Evolutionary conservation across 768 basidiomycete genomes (phyloP).

Genomic region (Macrolepiota albuminosa): DNA sequence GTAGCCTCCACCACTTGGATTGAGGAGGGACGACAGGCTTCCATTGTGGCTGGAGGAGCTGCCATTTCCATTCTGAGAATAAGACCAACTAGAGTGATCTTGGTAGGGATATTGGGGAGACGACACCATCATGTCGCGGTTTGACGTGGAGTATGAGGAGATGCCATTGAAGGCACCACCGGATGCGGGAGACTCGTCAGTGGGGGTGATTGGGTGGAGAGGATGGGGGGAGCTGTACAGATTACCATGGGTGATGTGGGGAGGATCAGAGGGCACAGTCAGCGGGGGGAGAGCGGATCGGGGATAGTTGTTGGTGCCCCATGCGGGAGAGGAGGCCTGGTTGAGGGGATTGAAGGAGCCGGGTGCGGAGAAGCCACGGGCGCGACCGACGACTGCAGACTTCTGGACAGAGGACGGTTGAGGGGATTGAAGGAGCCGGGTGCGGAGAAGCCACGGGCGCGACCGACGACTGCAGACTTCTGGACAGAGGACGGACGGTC

Average conservation of each 20-base stretch:
- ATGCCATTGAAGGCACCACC: slow-evolving; percentile 36
- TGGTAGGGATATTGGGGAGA: slow-evolving; percentile 63
- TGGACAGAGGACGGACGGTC: slow-evolving; percentile 47
- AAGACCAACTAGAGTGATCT: slow-evolving; percentile 56
- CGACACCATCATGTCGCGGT: slow-evolving; percentile 37
- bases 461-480: slow-evolving; percentile 45
- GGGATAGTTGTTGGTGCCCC: slow-evolving; percentile 58
- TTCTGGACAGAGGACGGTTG: slow-evolving; percentile 44
- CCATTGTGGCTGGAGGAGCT: slow-evolving; percentile 63
- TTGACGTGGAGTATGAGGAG: slow-evolving; percentile 37
- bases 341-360: slow-evolving; percentile 72
- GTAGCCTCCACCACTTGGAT: slow-evolving; percentile 58
- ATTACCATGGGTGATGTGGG: slow-evolving; percentile 51
- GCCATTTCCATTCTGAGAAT: slow-evolving; percentile 38
- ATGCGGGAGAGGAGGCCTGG: slow-evolving; percentile 43
- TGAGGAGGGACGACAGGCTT: slow-evolving; percentile 73
- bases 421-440: slow-evolving; percentile 78
- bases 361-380: slow-evolving; percentile 80
- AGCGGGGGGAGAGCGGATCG: slow-evolving; percentile 73
- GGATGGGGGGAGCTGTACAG: slow-evolving; percentile 59
- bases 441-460: slow-evolving; percentile 77
- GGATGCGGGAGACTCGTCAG: slow-evolving; percentile 62
- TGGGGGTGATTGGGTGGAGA: slow-evolving; percentile 63
- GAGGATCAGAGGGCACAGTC: slow-evolving; percentile 75
- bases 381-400: slow-evolving; percentile 48